Evolutionary conservation across 2,329 filamentous ascomycete species (phyloP), one percentile per base, ranked within the genome.

Genomic region (Apiospora saccharicola): DNA sequence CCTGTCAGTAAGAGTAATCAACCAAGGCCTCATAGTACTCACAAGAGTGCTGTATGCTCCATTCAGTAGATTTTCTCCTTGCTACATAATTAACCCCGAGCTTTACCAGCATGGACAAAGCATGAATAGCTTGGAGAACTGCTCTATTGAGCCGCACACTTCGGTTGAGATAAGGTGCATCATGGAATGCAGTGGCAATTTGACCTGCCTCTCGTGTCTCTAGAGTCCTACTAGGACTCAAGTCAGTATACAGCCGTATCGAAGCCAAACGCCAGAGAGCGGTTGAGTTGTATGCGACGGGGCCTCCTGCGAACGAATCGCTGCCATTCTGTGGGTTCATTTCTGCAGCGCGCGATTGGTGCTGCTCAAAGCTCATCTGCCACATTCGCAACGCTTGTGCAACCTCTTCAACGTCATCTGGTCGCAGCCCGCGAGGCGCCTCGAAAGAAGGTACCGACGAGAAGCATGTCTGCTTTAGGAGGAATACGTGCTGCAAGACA

Each of bases 401-500:
- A 2, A 90, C 85, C 69, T 89, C 87, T 49, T 90, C 88, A 3
- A 90, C 85, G 72, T 90, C 88, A 64, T 90, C 87, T 0, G 84
- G 82, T 67, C 86, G 86, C 73, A 90, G 78, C 0, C 85, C 86
- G 41, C 87, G 82, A 47, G 88, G 85, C 2, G 84, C 81, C 26
- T 87, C 87, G 71, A 87, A 89, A 0, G 85, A 83, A 2, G 86
- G 83, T 0, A 85, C 82, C 1, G 84, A 80, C 2, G 85, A 84
- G 68, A 90, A 86, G 0, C 87, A 89, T 0, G 89, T 90, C 77
- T 92, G 89, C 76, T 92, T 92, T 30, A 93, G 80, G 49, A 93
- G 84, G 78, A 91, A 94, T 22, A 94, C 91, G 74, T 93, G 91
- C 76, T 94, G 92, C 14, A 94, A 87, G 34, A 94, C 80, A 4